These are phyloP conservation scores for Pseudomonodictys pantanalensis DNA, from an alignment of 495 filamentous ascomycete species.

Conservation along the genomic window DNA sequence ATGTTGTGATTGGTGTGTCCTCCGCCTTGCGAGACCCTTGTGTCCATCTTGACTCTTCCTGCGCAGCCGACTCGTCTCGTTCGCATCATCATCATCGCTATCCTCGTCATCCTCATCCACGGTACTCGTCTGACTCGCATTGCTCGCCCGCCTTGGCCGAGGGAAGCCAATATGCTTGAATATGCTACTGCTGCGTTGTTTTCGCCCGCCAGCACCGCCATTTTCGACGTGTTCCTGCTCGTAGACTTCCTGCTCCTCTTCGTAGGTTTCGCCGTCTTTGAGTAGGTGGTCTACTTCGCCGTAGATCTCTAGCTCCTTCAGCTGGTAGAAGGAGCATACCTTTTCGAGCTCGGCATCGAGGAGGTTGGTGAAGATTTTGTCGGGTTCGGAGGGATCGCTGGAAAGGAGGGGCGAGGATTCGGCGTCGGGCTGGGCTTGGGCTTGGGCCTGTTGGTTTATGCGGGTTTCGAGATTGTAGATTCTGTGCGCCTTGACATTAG, in stretches of 20 bases:
- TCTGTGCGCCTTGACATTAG: slow-evolving; percentile 52
- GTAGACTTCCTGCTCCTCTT: slow-evolving; percentile 57
- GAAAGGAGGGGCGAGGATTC: slow-evolving; percentile 83
- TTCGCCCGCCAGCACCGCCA: slow-evolving; percentile 48
- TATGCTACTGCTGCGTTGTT: slow-evolving; percentile 47
- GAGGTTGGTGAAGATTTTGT: slow-evolving; percentile 71
- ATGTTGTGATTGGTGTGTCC: slow-evolving; percentile 33
- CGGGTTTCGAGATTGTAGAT: slow-evolving; percentile 92
- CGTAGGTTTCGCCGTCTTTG: slow-evolving; percentile 70
- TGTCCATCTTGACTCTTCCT: slow-evolving; percentile 33
- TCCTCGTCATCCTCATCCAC: slow-evolving; percentile 46
- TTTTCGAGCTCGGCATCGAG: slow-evolving; percentile 91
- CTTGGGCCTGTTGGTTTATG: slow-evolving; percentile 56
- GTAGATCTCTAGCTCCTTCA: slow-evolving; percentile 82
- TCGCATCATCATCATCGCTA: slow-evolving; percentile 67
- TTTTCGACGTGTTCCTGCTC: slow-evolving; percentile 56
- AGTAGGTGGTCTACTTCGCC: slow-evolving; percentile 74
- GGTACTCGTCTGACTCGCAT: slow-evolving; percentile 41
- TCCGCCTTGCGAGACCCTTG: no score
- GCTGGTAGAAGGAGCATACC: slow-evolving; percentile 80
- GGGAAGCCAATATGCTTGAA: slow-evolving; percentile 47
- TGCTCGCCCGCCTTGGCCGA: slow-evolving; percentile 48
- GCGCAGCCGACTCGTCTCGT: slow-evolving; percentile 59
- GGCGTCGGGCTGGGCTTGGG: slow-evolving; percentile 55
- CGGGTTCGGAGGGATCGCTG: slow-evolving; percentile 59